Evolutionary conservation across 768 basidiomycete genomes (phyloP), one percentile per base, ranked within the genome.

Genomic region (Candolleomyces efflorescens): DNA sequence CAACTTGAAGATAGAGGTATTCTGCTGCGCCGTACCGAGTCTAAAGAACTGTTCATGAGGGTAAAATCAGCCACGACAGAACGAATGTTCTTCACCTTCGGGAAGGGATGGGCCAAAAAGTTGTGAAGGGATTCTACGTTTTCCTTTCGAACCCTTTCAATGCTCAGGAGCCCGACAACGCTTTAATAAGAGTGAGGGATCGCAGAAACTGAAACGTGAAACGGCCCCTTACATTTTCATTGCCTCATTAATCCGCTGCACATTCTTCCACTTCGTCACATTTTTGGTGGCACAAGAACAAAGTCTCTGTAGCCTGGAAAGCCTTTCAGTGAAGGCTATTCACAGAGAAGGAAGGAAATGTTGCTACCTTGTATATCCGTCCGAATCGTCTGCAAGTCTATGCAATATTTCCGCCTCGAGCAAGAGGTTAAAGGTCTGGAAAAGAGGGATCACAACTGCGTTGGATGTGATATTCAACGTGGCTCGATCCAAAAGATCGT

Each of bases 11-110:
- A 66, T 94, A 97, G 7, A 97, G 69, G 60, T 88, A 83, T 69
- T 96, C 94, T 2, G 92, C 90, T 1, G 90, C 85, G 59, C 86
- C 84, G 10, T 85, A 78, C 55, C 94, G 86, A 56, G 94, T 77
- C 93, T 96, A 62, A 26, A 15, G 17, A 43, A 43, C 1, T 6
- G 13, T 3, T 43, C 41, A 43, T 17, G 41, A 20, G 41, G 5
- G 59, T 27, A 26, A 48, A 27, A 23, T 48, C 46, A 24, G 46
- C 23, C 46, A 48, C 32, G 48, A 45, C 54, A 51, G 53, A 54
- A 57, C 50, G 55, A 47, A 62, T 44, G 54, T 54, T 53, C 69
- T 45, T 38, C 7, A 94, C 94, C 72, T 80, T 85, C 43, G 94
- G 93, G 71, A 89, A 93, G 53, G 80, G 76, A 70, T 98, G 94